Percentiles rank a stretch among this genome's conserved stretches.
Evolutionary conservation across 2,329 filamentous ascomycete species (phyloP).

Genomic region (Dactylonectria macrodidyma): DNA sequence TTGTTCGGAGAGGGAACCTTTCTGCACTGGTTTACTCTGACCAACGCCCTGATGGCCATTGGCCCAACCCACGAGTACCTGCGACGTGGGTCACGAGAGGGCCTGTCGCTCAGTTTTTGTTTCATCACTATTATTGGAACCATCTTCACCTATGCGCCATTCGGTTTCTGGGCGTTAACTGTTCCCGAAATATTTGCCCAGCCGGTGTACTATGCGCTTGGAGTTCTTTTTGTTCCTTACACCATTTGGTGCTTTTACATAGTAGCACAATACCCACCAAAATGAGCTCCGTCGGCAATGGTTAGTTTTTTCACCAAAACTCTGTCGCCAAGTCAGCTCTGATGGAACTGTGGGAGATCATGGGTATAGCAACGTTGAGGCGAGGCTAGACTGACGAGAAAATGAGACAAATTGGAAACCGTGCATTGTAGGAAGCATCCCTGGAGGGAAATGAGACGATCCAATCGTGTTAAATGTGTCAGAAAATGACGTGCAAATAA

Average conservation of each 20-base stretch:
- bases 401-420: no score
- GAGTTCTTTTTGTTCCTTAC: neutral
- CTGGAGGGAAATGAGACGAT: no score
- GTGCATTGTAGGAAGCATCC: no score
- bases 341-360: no score
- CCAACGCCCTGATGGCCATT: slow-evolving; percentile 13
- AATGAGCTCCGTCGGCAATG: neutral
- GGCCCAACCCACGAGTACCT: slow-evolving; percentile 15
- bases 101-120: slow-evolving; percentile 11
- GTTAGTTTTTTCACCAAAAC: no score
- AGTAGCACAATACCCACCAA: slow-evolving; percentile 5
- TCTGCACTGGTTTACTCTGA: slow-evolving; percentile 17
- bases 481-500: no score
- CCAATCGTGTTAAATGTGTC: no score
- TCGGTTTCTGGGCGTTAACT: slow-evolving; percentile 7
- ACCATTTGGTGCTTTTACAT: slow-evolving; percentile 12
- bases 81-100: slow-evolving; percentile 9
- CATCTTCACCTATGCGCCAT: slow-evolving; percentile 11
- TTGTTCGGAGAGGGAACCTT: slow-evolving; percentile 7
- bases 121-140: slow-evolving; percentile 8
- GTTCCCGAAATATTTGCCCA: slow-evolving; percentile 11
- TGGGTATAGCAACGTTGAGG: no score
- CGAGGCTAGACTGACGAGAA: no score
- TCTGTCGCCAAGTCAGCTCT: no score
- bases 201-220: slow-evolving; percentile 4